Evolutionary conservation across 2,329 filamentous ascomycete genomes (phyloP).

Genomic region (Sclerotinia spermophila): DNA sequence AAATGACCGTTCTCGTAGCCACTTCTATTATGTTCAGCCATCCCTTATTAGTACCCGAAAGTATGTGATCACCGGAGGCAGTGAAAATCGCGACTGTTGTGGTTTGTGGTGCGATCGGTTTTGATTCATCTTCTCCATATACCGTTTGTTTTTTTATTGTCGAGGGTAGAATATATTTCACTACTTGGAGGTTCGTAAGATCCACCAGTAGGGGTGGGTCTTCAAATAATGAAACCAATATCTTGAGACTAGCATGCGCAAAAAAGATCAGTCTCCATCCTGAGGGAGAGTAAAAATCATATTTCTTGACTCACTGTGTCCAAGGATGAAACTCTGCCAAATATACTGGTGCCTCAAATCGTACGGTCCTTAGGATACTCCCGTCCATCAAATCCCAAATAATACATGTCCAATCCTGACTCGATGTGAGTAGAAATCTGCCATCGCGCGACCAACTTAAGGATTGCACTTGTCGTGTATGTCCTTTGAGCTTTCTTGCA

Average conservation of each 20-base stretch:
- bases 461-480: slow-evolving; percentile 90
- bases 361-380: slow-evolving; percentile 73
- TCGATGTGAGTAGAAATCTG: slow-evolving; percentile 84
- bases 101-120: slow-evolving; percentile 85
- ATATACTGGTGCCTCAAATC: slow-evolving; percentile 90
- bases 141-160: slow-evolving; percentile 68
- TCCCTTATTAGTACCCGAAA: slow-evolving; percentile 91
- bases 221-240: slow-evolving; percentile 90
- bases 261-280: slow-evolving; percentile 6
- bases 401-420: slow-evolving; percentile 94
- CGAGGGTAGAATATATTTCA: slow-evolving; percentile 76
- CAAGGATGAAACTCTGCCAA: slow-evolving; percentile 92
- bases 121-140: slow-evolving; percentile 67
- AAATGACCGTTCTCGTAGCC: slow-evolving; percentile 74
- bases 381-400: slow-evolving; percentile 83
- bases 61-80: slow-evolving; percentile 77
- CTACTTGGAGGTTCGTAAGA: slow-evolving; percentile 62
- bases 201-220: slow-evolving; percentile 88
- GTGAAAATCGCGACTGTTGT: slow-evolving; percentile 93
- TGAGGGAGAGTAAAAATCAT: neutral
- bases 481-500: slow-evolving; percentile 86
- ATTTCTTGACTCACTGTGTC: slow-evolving; percentile 62
- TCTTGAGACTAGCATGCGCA: slow-evolving; percentile 61
- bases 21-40: slow-evolving; percentile 94
- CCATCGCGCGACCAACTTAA: slow-evolving; percentile 93